phyloP scores from a whole-genome alignment of 2,329 filamentous ascomycete genomes.

The Malbranchea cinnamomea region DNA sequence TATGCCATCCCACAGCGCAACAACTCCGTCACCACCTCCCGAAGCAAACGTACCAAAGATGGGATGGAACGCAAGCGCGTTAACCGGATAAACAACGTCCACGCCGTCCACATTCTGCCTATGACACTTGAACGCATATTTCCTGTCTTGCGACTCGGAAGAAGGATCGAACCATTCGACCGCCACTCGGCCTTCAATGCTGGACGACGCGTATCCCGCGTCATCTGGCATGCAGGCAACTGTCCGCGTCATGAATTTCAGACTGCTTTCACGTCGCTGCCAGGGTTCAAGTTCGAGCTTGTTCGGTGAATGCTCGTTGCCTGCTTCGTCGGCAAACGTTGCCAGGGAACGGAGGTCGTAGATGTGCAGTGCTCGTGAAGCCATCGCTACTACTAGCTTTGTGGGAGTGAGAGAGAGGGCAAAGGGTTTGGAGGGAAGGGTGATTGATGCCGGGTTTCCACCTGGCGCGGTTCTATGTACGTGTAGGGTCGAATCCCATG shows the following conservation, averaged over 20 bases:
- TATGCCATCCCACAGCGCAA: constrained; percentile 85
- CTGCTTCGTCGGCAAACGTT: constrained; percentile 35
- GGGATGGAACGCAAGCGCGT: constrained; percentile 78
- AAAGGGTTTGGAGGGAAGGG: constrained; percentile 75
- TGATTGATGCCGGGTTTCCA: constrained; percentile 43
- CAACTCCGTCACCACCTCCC: constrained; percentile 77
- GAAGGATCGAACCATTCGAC: constrained; percentile 97
- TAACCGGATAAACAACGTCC: constrained; percentile 83
- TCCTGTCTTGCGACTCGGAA: constrained; percentile 71
- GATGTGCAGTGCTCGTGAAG: constrained; percentile 80
- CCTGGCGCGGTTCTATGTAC: constrained; percentile 44
- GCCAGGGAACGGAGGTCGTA: constrained; percentile 67
- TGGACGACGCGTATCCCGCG: constrained; percentile 78
- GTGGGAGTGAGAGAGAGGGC: constrained; percentile 63
- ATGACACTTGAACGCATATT: constrained; percentile 99
- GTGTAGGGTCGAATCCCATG: constrained; percentile 86
- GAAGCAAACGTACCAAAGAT: constrained; percentile 71
- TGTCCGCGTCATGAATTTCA: constrained; percentile 90
- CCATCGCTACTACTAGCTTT: constrained; percentile 92
- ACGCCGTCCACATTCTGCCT: constrained; percentile 54
- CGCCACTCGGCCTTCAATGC: constrained; percentile 87
- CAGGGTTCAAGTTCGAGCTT: constrained; percentile 54
- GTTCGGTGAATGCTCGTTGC: constrained; percentile 24
- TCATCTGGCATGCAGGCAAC: constrained; percentile 96
- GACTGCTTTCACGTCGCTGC: constrained; percentile 83